Evolutionary conservation across 306 rosid species (phyloP).

Genomic region (Parietaria judaica): DNA sequence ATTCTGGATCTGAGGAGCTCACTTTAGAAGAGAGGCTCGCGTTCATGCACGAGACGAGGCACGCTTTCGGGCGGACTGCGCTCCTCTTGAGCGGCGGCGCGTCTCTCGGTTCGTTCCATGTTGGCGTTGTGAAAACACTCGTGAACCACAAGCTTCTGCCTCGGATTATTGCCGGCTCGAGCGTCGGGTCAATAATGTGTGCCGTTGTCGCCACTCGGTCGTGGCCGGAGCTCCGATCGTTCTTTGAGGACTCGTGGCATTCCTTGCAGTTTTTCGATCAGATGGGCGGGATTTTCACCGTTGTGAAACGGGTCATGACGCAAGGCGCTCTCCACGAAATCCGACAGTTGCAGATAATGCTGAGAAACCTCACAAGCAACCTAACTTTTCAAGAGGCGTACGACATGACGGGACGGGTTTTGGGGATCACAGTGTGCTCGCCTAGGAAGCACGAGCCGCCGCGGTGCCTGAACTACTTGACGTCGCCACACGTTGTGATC

Average conservation of each 20-base stretch:
- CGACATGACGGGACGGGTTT: conserved; percentile 94
- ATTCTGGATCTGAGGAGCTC: conserved; percentile 77
- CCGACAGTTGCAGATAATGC: conserved; percentile 80
- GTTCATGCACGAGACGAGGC: conserved; percentile 92
- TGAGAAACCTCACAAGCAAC: conserved; percentile 80
- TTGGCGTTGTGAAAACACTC: conserved; percentile 76
- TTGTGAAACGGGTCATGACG: conserved; percentile 77
- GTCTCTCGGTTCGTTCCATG: conserved; percentile 89
- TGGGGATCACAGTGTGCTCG: conserved; percentile 94
- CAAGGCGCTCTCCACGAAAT: conserved; percentile 91
- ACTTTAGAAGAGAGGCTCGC: conserved; percentile 81
- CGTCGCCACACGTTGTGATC: conserved; percentile 94
- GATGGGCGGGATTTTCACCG: conserved; percentile 85
- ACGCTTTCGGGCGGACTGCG: conserved; percentile 95
- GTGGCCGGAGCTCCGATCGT: conserved; percentile 95
- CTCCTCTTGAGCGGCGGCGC: conserved; percentile 96
- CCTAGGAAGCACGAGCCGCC: conserved; percentile 98
- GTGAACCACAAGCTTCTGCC: conserved; percentile 91
- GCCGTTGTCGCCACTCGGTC: conserved; percentile 89
- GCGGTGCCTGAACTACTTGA: conserved; percentile 95
- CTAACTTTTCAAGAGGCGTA: conserved; percentile 98
- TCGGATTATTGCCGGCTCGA: conserved; percentile 91
- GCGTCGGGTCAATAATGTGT: conserved; percentile 96
- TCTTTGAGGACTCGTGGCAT: conserved; percentile 84
- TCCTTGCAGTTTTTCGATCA: conserved; percentile 83